Evolutionary conservation across 2,329 filamentous ascomycete genomes (phyloP).

Genomic region (Alternaria postmessia): DNA sequence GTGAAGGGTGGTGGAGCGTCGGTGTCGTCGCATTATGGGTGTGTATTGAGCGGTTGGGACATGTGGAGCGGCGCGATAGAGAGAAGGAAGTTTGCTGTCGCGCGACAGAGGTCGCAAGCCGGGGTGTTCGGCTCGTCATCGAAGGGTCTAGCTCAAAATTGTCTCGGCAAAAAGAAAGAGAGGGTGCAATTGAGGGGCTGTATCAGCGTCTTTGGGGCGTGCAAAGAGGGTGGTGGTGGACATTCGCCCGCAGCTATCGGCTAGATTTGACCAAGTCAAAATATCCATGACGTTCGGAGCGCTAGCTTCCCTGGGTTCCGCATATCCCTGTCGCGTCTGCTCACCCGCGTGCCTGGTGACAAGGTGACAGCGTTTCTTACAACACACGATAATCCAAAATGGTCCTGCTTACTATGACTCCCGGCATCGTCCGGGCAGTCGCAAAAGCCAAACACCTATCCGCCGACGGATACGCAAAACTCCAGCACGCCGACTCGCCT

Average conservation of each 20-base stretch:
- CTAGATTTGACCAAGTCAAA: slow-evolving; percentile 16
- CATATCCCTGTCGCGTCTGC: slow-evolving; percentile 11
- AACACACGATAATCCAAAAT: slow-evolving; percentile 54
- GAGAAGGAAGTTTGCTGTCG: slow-evolving; percentile 28
- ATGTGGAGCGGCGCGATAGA: slow-evolving; percentile 32
- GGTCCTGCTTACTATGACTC: slow-evolving; percentile 81
- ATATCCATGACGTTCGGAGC: slow-evolving; percentile 21
- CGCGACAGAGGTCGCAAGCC: slow-evolving; percentile 45
- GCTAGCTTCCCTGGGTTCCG: slow-evolving; percentile 12
- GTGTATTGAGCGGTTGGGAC: slow-evolving; percentile 25
- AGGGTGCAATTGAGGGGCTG: slow-evolving; percentile 37
- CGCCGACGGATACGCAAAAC: slow-evolving; percentile 30
- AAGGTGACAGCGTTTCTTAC: background rate
- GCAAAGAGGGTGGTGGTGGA: slow-evolving; percentile 14
- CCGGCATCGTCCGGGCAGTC: slow-evolving; percentile 71
- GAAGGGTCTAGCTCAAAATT: slow-evolving; percentile 10
- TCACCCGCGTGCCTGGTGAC: background rate
- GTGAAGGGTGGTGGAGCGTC: slow-evolving; percentile 48
- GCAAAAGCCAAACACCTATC: slow-evolving; percentile 40
- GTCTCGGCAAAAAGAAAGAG: background rate
- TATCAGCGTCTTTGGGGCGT: slow-evolving; percentile 11
- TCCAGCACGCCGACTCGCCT: slow-evolving; percentile 55
- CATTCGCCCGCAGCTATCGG: slow-evolving; percentile 18
- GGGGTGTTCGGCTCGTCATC: slow-evolving; percentile 49
- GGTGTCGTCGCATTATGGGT: slow-evolving; percentile 25